A percentile compares a stretch with the other conserved stretches of the same genome.
phyloP scores from a whole-genome alignment of 1,284 basidiomycete species.

The Clitocybe nebularis region DNA sequence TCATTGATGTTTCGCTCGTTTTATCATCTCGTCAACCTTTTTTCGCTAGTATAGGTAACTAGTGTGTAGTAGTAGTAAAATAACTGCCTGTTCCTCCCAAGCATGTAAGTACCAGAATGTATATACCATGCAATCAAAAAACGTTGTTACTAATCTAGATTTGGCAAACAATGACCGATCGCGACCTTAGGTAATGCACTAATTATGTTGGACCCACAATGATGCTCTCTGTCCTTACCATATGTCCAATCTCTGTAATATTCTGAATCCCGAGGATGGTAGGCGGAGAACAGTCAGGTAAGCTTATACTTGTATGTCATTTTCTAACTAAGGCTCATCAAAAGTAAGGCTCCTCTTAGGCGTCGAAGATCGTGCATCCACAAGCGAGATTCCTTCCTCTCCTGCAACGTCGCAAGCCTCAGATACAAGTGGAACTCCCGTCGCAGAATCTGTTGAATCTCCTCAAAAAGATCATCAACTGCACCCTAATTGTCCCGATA shows the following conservation, averaged over 20 bases:
- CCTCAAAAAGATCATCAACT: constrained; percentile 41
- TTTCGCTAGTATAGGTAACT: no score
- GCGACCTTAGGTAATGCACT: constrained; percentile 18
- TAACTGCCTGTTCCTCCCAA: constrained; percentile 3
- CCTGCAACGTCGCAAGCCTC: constrained; percentile 24
- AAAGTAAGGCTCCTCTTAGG: constrained; percentile 20
- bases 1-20: no score
- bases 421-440: constrained; percentile 24
- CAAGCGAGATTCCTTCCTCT: constrained; percentile 24
- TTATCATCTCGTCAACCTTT: no score
- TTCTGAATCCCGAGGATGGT: constrained; percentile 49
- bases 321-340: constrained; percentile 3
- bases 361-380: constrained; percentile 18
- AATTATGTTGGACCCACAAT: constrained; percentile 14
- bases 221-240: constrained; percentile 7
- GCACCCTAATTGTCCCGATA: constrained; percentile 73
- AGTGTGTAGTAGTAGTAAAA: no score
- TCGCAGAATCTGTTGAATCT: constrained; percentile 19
- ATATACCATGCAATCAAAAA: not conserved
- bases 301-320: constrained; percentile 15
- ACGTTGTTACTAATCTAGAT: constrained; percentile 9
- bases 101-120: not conserved
- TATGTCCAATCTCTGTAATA: constrained; percentile 51
- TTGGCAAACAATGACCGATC: constrained; percentile 14
- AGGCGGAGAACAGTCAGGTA: constrained; percentile 35